Evolutionary conservation across 2,329 filamentous ascomycete genomes (phyloP).

Genomic region (Colletotrichum plurivorum): DNA sequence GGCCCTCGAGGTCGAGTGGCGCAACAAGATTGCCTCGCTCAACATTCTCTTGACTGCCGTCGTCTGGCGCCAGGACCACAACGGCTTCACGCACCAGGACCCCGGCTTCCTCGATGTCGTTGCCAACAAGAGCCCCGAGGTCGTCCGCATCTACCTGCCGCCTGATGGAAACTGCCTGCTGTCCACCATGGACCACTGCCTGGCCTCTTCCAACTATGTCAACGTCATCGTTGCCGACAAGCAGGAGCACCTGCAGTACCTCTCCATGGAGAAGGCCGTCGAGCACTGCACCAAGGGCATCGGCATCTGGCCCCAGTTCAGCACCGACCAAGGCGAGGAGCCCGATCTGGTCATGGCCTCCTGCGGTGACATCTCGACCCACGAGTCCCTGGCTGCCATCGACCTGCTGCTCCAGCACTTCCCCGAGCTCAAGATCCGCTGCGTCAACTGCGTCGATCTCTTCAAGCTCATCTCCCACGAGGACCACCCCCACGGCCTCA

Average conservation of each 20-base stretch:
- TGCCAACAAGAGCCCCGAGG: slow-evolving; percentile 84
- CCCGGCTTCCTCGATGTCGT: slow-evolving; percentile 86
- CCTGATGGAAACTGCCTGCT: slow-evolving; percentile 85
- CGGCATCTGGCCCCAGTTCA: slow-evolving; percentile 84
- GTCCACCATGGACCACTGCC: slow-evolving; percentile 82
- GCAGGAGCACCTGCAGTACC: slow-evolving; percentile 82
- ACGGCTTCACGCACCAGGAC: slow-evolving; percentile 87
- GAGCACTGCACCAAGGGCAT: slow-evolving; percentile 84
- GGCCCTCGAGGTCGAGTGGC: slow-evolving; percentile 84
- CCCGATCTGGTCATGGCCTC: slow-evolving; percentile 84
- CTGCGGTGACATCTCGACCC: slow-evolving; percentile 81
- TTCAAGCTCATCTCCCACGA: slow-evolving; percentile 82
- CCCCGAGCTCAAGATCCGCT: slow-evolving; percentile 81
- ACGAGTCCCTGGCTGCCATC: slow-evolving; percentile 81
- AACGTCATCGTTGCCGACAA: slow-evolving; percentile 87
- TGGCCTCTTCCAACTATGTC: slow-evolving; percentile 82
- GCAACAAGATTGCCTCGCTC: slow-evolving; percentile 79
- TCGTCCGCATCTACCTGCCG: slow-evolving; percentile 85
- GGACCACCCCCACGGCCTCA: slow-evolving; percentile 82
- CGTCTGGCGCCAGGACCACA: slow-evolving; percentile 87
- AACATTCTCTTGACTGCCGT: slow-evolving; percentile 86
- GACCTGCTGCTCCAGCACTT: slow-evolving; percentile 80
- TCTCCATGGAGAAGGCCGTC: slow-evolving; percentile 80
- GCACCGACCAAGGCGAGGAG: slow-evolving; percentile 76
- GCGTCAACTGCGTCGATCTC: slow-evolving; percentile 85